phyloP scores from a whole-genome alignment of 169 alveolate species.

The Plasmodium cynomolgi region DNA sequence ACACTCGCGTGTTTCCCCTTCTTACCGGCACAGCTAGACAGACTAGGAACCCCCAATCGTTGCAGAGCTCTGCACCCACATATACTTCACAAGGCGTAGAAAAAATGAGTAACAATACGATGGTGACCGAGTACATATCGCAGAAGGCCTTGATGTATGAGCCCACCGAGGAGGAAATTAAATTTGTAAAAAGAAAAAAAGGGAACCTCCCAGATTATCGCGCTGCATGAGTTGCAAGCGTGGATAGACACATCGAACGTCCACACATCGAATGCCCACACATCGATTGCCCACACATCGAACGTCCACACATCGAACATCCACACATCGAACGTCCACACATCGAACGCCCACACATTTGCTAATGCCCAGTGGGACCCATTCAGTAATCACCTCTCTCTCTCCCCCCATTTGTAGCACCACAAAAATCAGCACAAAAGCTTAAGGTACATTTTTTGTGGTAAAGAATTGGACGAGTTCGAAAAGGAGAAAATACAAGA shows the following conservation, averaged over 20 bases:
- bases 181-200: constrained; percentile 29
- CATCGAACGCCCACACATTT: not conserved
- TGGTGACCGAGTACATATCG: not conserved
- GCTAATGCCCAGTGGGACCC: not conserved
- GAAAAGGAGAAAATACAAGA: constrained; percentile 80
- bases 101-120: not conserved
- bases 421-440: constrained; percentile 77
- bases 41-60: not conserved
- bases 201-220: not conserved
- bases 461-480: constrained; percentile 78
- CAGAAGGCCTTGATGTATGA: constrained; percentile 34
- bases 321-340: too few relatives aligned
- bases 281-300: not conserved
- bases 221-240: not conserved
- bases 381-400: not conserved
- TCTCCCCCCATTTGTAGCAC: constrained; percentile 2
- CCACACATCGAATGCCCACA: not conserved
- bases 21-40: not conserved
- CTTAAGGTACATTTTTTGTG: constrained; percentile 79
- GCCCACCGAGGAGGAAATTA: constrained; percentile 52
- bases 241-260: not conserved
- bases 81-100: not conserved
- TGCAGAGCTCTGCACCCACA: not conserved
- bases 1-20: not conserved
- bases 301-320: not conserved